A percentile compares a stretch with the other conserved stretches of the same genome.
These are phyloP conservation scores for Selaginella moellendorffii DNA, from an alignment of 75 land plant species.

Conservation along the genomic window DNA sequence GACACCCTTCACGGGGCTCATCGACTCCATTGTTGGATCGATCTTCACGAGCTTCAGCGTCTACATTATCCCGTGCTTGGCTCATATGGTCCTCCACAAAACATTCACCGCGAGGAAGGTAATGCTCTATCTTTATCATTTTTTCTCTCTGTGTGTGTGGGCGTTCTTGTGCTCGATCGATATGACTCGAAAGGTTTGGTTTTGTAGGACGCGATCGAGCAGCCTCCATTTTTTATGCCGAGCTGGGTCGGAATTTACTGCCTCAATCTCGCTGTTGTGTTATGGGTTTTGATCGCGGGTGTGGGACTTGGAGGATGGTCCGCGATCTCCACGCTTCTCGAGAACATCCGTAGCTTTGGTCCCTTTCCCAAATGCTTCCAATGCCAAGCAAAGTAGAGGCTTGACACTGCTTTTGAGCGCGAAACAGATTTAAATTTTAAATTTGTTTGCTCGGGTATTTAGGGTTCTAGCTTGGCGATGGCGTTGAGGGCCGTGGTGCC, in stretches of 20 bases:
- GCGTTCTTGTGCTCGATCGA: background rate
- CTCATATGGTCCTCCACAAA: slow-evolving; percentile 12
- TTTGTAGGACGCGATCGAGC: background rate
- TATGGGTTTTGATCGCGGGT: slow-evolving; percentile 2
- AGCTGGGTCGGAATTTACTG: background rate
- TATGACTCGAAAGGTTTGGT: background rate
- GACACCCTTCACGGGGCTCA: background rate
- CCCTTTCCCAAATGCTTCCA: slow-evolving; percentile 2
- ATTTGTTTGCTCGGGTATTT: no score
- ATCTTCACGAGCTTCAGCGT: background rate
- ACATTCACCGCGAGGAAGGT: no score
- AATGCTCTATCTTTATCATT: no score
- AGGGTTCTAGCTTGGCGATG: no score
- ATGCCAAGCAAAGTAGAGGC: no score
- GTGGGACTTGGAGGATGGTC: slow-evolving; percentile 5
- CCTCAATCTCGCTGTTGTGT: background rate
- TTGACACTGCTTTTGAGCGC: no score
- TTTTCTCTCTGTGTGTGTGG: background rate
- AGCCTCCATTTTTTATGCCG: slow-evolving; percentile 9
- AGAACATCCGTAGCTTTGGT: background rate
- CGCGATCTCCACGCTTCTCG: background rate
- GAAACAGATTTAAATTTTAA: no score
- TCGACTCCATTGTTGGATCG: background rate
- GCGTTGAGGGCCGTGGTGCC: no score
- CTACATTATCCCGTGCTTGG: slow-evolving; percentile 7